Evolutionary conservation across 2,329 filamentous ascomycete genomes (phyloP), one percentile per base, ranked within the genome.

Genomic region (Eutypa lata): DNA sequence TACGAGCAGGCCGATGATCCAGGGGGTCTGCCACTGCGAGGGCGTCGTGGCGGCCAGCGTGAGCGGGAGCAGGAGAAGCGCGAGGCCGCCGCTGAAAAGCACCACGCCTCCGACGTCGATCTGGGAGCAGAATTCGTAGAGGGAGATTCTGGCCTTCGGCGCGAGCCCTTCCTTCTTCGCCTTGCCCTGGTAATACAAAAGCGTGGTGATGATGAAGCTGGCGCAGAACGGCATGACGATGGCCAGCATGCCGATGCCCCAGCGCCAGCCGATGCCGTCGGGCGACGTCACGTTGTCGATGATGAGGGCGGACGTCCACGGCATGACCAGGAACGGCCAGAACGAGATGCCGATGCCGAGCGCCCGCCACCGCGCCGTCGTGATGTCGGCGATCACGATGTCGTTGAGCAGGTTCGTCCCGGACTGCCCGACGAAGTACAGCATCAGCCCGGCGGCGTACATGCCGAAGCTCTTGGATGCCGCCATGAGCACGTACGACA

Each of bases 361-460:
- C 69, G 62, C 83, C 76, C 61, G 79, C 68, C 54, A 84, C 58
- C 70, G 79, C 67, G 63, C 66, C 0, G 68, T 71, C 4, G 81
- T 84, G n/a, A 83, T 77, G 62, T 87, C 84, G 1, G 82, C 81
- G 42, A 86, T 78, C 58, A 86, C 82, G 48, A 87, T 81, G 57
- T 86, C 81, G 60, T 83, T 81, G 46, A 85, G 71, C 28, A 86
- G 77, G 51, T 82, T 80, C 7, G 84, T 75, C 2, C 82, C 82
- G 0, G 82, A 83, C 47, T 77, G 76, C 2, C 83, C 83, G 6
- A 84, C 73, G 1, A 77, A 74, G 51, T 85, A 83, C 65, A 87
- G 83, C 11, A 86, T 75, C 57, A 81, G 74, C 2, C 78, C 79
- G 2, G 74, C 75, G 0, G 78, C 73, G 47, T 81, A 82, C 6